Evolutionary conservation across 1,284 basidiomycete species (phyloP).

Genomic region (Cerioporus squamosus): DNA sequence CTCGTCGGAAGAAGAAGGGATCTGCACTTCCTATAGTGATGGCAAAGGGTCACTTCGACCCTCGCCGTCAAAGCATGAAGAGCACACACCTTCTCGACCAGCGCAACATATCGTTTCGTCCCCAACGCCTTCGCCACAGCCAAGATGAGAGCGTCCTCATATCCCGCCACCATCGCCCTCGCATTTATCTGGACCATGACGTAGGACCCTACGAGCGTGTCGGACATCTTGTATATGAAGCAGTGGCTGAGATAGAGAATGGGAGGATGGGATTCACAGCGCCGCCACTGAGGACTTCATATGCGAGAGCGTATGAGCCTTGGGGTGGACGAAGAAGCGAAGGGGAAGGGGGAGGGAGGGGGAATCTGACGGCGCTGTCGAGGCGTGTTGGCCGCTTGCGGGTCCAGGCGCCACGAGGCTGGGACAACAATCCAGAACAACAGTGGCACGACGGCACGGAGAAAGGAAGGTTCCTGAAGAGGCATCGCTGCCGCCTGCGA

Average conservation of each 20-base stretch:
- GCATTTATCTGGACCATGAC: conserved; percentile 7
- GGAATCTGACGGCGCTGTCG: not conserved
- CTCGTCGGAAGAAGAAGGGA: conserved; percentile 1
- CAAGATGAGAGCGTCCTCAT: conserved; percentile 6
- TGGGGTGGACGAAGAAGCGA: not conserved
- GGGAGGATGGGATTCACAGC: not conserved
- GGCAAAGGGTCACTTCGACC: not conserved
- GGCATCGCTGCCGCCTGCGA: no score
- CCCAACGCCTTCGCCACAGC: conserved; percentile 11
- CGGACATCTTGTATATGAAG: not conserved
- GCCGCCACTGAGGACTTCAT: not conserved
- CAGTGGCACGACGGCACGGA: not conserved
- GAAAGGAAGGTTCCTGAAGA: not conserved
- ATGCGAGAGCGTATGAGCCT: not conserved
- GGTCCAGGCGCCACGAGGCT: not conserved
- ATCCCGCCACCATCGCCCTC: conserved; percentile 15
- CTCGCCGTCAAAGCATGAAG: not conserved
- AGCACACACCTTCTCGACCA: conserved; percentile 11
- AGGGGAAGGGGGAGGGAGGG: no score
- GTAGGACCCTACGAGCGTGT: conserved; percentile 9
- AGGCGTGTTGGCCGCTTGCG: conserved; percentile 1
- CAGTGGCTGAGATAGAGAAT: not conserved
- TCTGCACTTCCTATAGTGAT: conserved; percentile 10
- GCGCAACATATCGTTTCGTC: conserved; percentile 7
- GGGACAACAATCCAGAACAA: not conserved